Conservation (phyloP, 2,329 filamentous ascomycete species). For the Leptosphaerulina australis region DNA sequence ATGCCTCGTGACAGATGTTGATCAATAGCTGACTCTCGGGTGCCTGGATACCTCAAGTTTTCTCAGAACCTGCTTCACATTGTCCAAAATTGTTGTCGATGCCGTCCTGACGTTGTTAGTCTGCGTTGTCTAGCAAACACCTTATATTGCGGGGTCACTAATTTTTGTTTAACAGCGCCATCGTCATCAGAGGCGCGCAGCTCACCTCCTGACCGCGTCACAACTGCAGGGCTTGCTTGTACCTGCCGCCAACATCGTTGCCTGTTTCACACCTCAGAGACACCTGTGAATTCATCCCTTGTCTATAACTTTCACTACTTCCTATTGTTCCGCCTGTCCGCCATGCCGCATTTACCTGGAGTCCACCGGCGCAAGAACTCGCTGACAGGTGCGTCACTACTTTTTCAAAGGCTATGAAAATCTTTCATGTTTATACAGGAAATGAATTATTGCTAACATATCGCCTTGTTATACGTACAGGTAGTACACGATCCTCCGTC, state of each 20-base stretch:
- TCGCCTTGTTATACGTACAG: conserved; percentile 24
- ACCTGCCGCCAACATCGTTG: conserved; percentile 15
- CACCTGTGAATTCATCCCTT: neutral
- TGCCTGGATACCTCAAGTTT: neutral
- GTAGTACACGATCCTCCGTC: conserved; percentile 51
- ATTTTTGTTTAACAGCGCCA: conserved; percentile 26
- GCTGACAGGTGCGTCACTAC: conserved; percentile 38
- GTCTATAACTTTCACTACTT: neutral
- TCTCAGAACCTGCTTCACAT: conserved; percentile 8
- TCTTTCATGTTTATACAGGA: conserved; percentile 2
- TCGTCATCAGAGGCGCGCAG: conserved; percentile 34
- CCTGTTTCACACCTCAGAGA: conserved; percentile 2
- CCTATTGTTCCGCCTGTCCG: conserved; percentile 17
- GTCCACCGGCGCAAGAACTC: conserved; percentile 34
- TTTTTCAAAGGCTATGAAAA: conserved; percentile 13
- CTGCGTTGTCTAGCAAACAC: conserved; percentile 7
- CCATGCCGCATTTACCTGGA: conserved; percentile 48
- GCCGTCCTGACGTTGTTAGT: conserved; percentile 8
- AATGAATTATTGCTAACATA: conserved; percentile 24
- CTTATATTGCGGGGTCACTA: conserved; percentile 27
- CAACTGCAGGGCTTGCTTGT: conserved; percentile 25
- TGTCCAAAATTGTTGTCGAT: neutral
- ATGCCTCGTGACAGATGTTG: conserved; percentile 7
- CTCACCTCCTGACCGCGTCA: conserved; percentile 22
- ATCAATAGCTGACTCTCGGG: conserved; percentile 9